Conservation (phyloP, 164 flowering plant genomes). For the Liriodendron chinense region DNA sequence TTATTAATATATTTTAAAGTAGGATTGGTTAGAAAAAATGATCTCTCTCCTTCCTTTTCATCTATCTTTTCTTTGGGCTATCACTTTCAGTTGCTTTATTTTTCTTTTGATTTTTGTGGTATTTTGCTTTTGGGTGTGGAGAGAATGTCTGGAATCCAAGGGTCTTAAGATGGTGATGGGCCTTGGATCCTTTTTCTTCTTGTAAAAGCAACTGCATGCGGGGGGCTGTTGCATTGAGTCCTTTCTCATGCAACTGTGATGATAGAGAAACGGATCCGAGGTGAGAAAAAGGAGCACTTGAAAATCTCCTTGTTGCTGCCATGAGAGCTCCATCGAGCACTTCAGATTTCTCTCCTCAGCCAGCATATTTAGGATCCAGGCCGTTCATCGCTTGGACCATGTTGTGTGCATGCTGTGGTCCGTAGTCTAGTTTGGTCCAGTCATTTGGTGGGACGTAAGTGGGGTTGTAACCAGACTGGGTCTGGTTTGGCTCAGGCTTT, state of each 20-base stretch:
- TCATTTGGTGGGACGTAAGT: no score
- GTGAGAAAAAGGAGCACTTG: background rate
- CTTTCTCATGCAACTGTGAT: background rate
- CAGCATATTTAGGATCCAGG: no score
- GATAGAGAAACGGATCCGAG: background rate
- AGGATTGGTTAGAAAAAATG: constrained; percentile 8
- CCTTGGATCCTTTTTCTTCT: background rate
- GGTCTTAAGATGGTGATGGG: background rate
- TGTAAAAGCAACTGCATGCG: background rate
- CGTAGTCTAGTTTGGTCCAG: no score
- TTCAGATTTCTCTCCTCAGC: background rate
- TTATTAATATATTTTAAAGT: background rate
- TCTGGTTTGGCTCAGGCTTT: no score
- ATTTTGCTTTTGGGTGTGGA: background rate
- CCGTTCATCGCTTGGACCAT: no score
- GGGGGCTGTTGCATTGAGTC: background rate
- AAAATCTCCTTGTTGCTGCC: background rate
- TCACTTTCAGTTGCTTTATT: constrained; percentile 7
- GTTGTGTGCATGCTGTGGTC: no score
- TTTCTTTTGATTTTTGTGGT: background rate
- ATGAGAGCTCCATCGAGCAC: background rate
- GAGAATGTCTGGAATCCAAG: constrained; percentile 10
- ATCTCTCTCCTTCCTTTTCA: background rate
- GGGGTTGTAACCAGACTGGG: no score
- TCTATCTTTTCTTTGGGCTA: background rate